Evolutionary conservation across 2,329 filamentous ascomycete genomes (phyloP).

Genomic region (Chaetomium olivaceum): DNA sequence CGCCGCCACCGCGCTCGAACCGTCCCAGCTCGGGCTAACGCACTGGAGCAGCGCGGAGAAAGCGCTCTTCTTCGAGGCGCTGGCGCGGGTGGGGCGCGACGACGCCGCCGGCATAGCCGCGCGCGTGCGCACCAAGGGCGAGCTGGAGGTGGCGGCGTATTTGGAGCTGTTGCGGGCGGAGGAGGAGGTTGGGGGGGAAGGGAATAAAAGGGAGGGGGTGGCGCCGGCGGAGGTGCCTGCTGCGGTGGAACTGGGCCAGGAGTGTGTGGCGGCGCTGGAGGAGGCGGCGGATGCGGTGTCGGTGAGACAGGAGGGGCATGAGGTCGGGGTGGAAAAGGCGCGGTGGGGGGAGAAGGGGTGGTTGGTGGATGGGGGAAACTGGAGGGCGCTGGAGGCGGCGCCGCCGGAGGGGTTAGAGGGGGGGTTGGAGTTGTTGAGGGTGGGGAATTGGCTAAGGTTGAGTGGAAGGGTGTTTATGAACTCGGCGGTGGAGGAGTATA

Average conservation of each 20-base stretch:
- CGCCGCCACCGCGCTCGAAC: slow-evolving; percentile 33
- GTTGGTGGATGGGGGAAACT: slow-evolving; percentile 65
- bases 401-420: slow-evolving; percentile 36
- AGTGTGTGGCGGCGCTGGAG: slow-evolving; percentile 67
- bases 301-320: slow-evolving; percentile 62
- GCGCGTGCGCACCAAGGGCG: slow-evolving; percentile 69
- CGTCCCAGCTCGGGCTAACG: slow-evolving; percentile 67
- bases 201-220: slow-evolving; percentile 41
- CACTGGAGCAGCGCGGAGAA: slow-evolving; percentile 75
- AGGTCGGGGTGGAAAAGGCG: slow-evolving; percentile 59
- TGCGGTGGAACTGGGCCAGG: slow-evolving; percentile 68
- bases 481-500: slow-evolving; percentile 57
- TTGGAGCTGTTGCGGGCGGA: slow-evolving; percentile 60
- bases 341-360: slow-evolving; percentile 64
- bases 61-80: slow-evolving; percentile 63
- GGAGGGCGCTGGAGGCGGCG: slow-evolving; percentile 38
- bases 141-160: slow-evolving; percentile 72
- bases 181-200: slow-evolving; percentile 40
- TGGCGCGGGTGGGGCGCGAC: slow-evolving; percentile 64
- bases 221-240: slow-evolving; percentile 61
- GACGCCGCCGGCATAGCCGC: slow-evolving; percentile 63
- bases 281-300: slow-evolving; percentile 66
- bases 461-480: slow-evolving; percentile 77
- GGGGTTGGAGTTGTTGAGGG: slow-evolving; percentile 55
- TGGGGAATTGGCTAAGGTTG: slow-evolving; percentile 62